Evolutionary conservation across 2,329 filamentous ascomycete genomes (phyloP), one percentile per base, ranked within the genome.

Genomic region (Ascochyta lentis): DNA sequence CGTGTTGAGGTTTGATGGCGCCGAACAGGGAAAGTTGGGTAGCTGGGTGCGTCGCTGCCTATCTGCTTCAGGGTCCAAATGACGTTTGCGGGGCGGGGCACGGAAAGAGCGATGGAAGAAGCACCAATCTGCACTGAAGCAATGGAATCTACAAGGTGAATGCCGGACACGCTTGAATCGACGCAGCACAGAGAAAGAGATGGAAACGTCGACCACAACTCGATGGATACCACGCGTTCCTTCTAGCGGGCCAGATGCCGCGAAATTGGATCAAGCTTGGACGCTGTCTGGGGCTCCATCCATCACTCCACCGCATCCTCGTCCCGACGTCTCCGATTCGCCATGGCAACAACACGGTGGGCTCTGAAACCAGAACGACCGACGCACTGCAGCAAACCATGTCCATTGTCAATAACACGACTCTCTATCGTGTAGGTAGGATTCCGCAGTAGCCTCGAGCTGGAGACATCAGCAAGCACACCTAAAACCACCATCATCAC

Each of bases 71-170:
- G 63, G 66, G 66, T 66, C 65, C 62, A 50, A 48, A 55, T 55
- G 42, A 49, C 50, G 52, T 57, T 63, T 67, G 65, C 66, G 65
- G 61, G 49, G 38, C 37, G 63, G 61, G 49, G 34, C 40, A 26
- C 35, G 43, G 51, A 54, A 54, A 58, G 49, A 59, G 52, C 47
- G 59, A 43, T 49, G 49, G 50, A 56, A 59, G 39, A 50, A 39
- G 42, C 42, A 56, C 43, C 37, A 56, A 56, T 56, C 29, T 58
- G 44, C 44, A 52, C 40, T 23, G 43, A 43, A 49, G 54, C 39
- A 45, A 49, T 37, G 41, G 44, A 24, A 29, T 27, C 38, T 42
- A 42, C 43, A 49, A 39, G 43, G 13, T 44, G 41, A 57, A 49
- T 24, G 35, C 48, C 34, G 41, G 44, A 39, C 13, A 27, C 8